phyloP scores from a whole-genome alignment of 139 green algal genomes.

The Tetraselmis striata region DNA sequence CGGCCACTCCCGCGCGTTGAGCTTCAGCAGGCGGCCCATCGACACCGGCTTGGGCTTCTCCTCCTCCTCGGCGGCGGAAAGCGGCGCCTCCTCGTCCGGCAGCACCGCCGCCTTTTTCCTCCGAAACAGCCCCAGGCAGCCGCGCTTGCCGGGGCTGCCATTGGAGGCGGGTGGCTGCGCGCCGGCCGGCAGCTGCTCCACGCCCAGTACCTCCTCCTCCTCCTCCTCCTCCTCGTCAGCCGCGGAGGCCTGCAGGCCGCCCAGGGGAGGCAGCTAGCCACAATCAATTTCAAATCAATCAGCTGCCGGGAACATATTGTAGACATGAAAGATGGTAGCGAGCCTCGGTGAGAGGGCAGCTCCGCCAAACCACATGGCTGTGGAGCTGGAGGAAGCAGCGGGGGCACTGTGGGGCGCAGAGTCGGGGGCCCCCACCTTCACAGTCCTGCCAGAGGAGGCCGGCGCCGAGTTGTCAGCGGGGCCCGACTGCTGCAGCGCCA shows the following conservation, averaged over 20 bases:
- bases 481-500: neutral
- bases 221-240: neutral
- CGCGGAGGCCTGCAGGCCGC: neutral
- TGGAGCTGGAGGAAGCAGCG: no score
- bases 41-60: constrained; percentile 20
- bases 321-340: constrained; percentile 41
- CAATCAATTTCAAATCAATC: neutral
- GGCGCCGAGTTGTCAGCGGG: no score
- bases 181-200: neutral
- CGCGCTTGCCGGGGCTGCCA: neutral
- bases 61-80: constrained; percentile 2
- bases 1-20: constrained; percentile 51
- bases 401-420: no score
- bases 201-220: neutral
- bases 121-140: neutral
- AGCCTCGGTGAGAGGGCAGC: constrained; percentile 58
- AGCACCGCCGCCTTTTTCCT: constrained; percentile 9
- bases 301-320: constrained; percentile 44
- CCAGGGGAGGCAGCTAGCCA: neutral
- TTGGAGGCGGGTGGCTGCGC: constrained; percentile 1
- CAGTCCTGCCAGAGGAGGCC: no score
- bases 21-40: constrained; percentile 34
- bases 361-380: no score
- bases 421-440: no score
- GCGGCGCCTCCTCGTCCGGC: neutral